A percentile compares a stretch with the other conserved stretches of the same genome.
Evolutionary conservation across 352 stramenopile genomes (phyloP).

Genomic region (Pythium sp.): DNA sequence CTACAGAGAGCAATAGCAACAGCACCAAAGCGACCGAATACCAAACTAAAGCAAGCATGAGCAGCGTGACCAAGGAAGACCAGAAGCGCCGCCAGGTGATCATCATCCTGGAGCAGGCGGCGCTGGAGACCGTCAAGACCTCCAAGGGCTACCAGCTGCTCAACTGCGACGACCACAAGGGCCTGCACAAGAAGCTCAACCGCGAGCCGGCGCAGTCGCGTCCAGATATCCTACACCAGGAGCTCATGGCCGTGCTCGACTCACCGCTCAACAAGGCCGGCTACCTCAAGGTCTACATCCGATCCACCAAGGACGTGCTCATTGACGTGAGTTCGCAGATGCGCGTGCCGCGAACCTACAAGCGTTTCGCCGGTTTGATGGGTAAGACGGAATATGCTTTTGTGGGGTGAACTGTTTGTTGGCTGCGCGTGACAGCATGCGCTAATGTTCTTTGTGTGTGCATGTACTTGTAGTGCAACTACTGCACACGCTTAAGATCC

Average conservation of each 20-base stretch:
- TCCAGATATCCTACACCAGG: conserved; percentile 99
- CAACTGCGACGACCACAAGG: conserved; percentile 99
- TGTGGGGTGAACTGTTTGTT: not conserved
- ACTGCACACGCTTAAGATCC: conserved; percentile 99
- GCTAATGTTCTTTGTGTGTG: not conserved
- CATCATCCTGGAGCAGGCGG: conserved; percentile 97
- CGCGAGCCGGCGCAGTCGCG: conserved; percentile 96
- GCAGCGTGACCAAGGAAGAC: conserved; percentile 51
- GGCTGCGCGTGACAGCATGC: not conserved
- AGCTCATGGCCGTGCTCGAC: conserved; percentile 98
- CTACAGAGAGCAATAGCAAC: not conserved
- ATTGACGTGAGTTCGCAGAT: conserved; percentile 98
- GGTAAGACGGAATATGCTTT: conserved; percentile 33
- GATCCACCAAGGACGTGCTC: conserved; percentile 96
- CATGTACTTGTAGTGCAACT: conserved; percentile 92
- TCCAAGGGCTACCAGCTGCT: conserved; percentile 98
- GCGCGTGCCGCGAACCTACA: conserved; percentile 99
- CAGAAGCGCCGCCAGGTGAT: conserved; percentile 91
- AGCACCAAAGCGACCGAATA: not conserved
- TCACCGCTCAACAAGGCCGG: conserved; percentile 99
- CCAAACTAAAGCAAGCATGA: conserved; percentile 20
- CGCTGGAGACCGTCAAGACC: conserved; percentile 99
- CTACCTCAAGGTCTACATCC: conserved; percentile 97
- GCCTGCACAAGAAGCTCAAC: conserved; percentile 93
- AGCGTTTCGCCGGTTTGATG: conserved; percentile 97